Evolutionary conservation across 768 basidiomycete genomes (phyloP), one percentile per base, ranked within the genome.

Genomic region (Sistotremastrum suecicum): DNA sequence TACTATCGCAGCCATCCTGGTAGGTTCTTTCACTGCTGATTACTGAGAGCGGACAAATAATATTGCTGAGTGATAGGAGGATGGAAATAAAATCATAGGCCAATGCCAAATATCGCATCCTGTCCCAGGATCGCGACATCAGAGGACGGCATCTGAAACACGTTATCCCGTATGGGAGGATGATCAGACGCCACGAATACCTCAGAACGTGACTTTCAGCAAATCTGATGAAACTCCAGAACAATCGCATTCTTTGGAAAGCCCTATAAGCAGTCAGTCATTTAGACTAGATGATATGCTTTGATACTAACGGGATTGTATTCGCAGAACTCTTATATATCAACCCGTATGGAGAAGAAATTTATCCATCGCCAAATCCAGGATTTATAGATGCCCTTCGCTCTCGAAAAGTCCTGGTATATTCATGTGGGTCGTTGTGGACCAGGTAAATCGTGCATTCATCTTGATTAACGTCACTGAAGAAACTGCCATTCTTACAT

Each of bases 71-170:
- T 20, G 20, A 48, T 49, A 86, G 83, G 76, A 79, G 56, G 76
- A 91, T 53, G 85, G 84, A 7, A 64, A 72, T 31, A 75, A 71
- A 42, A 74, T 97, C 38, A 78, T 92, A 37, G 91, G 91, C 10
- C 91, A 95, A 63, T 94, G 89, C 58, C 83, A 89, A 55, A 91
- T 94, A 52, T 91, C 89, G 3, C 90, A 94, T 60, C 90, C 90
- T 3, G 73, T 83, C 36, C 49, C 61, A 30, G 30, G 34, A 11
- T n/a, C 34, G 59, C 57, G 30, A 44, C 51, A 29, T 39, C 60
- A 42, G 52, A 11, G 41, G 32, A 11, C 20, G n/a, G n/a, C 37
- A 45, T 39, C 12, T 11, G 40, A 20, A 41, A 39, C 55, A 65
- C 33, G 56, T 60, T 41, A 51, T 60, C 34, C 55, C 61, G 44